phyloP scores from a whole-genome alignment of 2,329 filamentous ascomycete species.

The Fusarium udum region DNA sequence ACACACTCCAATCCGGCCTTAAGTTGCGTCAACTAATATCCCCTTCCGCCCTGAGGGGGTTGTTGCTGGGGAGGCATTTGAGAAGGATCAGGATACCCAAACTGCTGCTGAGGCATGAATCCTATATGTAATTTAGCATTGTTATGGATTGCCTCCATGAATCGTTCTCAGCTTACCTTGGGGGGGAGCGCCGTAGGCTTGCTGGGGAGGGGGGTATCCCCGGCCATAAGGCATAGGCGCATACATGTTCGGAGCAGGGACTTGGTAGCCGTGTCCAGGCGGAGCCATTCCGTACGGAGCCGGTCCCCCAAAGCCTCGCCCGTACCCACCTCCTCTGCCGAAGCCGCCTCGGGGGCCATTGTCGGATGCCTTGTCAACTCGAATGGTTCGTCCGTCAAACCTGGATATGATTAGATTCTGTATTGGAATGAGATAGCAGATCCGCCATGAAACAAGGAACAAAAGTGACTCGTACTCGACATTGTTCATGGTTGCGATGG shows the following conservation, averaged over 20 bases:
- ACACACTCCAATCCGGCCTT: conserved; percentile 3
- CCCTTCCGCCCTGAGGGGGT: conserved; percentile 53
- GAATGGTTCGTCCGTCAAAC: conserved; percentile 63
- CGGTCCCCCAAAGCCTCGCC: conserved; percentile 55
- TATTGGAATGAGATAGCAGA: background rate
- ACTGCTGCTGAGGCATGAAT: conserved; percentile 50
- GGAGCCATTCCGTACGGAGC: conserved; percentile 50
- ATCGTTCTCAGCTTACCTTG: conserved; percentile 50
- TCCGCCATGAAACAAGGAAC: conserved; percentile 33
- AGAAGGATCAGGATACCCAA: conserved; percentile 59
- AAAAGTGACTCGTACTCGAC: conserved; percentile 73
- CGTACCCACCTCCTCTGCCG: conserved; percentile 50
- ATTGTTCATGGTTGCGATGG: conserved; percentile 85
- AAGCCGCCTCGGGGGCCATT: conserved; percentile 67
- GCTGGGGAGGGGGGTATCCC: conserved; percentile 50
- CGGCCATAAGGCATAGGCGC: conserved; percentile 50
- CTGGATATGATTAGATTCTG: conserved; percentile 27
- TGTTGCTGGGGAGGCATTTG: conserved; percentile 50
- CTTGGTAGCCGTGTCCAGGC: conserved; percentile 51
- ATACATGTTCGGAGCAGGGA: conserved; percentile 51
- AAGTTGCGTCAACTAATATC: conserved; percentile 50
- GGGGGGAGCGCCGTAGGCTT: conserved; percentile 50
- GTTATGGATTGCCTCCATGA: background rate
- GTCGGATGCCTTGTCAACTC: conserved; percentile 95
- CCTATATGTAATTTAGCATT: conserved; percentile 42